Base-by-base conservation (phyloP, 306 rosid genomes). In the Casuarina glauca region DNA sequence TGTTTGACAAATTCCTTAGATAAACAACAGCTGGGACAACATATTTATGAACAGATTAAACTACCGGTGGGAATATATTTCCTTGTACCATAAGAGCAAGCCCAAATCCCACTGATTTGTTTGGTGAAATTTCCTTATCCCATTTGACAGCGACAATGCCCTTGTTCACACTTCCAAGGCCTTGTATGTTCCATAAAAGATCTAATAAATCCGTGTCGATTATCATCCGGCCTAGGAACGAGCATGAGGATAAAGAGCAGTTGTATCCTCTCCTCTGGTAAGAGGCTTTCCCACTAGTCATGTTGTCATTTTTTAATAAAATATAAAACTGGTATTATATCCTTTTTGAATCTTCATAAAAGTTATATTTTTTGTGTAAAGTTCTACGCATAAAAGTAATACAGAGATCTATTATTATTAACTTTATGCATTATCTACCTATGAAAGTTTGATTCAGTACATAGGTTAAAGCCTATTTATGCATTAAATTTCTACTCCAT, bases 51-150 rank as follows among this genome's bases (percentile, higher is more conserved):
- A 68, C 69, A 17, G 19, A 62, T 35, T 43, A 55, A 45, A 49
- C 66, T 51, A 49, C 19, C 20, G 45, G 13, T 38, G 17, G 16
- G 76, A 53, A 75, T 42, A 71, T 71, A 6, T 44, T 48, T 8
- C 38, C 20, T 66, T 68, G 50, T 43, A 72, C 78, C 44, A 69
- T 42, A 69, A 45, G 1, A 51, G 60, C 73, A 78, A 79, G 43
- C 50, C 86, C 61, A 26, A 75, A 74, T 43, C 78, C 80, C 79
- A 68, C 50, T 58, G 45, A 50, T 35, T 49, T 54, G 41, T 70
- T 32, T 53, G 39, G 32, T 20, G 49, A 61, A 41, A 2, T 79
- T 42, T 39, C 72, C 57, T 63, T 60, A 74, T 67, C 61, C 43
- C 63, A 26, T 26, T 26, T 26, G 1, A 26, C 32, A 26, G 32